These are phyloP conservation scores for Aspergillus arachidicola DNA, from an alignment of 2,329 filamentous ascomycete species.

Conservation along the genomic window DNA sequence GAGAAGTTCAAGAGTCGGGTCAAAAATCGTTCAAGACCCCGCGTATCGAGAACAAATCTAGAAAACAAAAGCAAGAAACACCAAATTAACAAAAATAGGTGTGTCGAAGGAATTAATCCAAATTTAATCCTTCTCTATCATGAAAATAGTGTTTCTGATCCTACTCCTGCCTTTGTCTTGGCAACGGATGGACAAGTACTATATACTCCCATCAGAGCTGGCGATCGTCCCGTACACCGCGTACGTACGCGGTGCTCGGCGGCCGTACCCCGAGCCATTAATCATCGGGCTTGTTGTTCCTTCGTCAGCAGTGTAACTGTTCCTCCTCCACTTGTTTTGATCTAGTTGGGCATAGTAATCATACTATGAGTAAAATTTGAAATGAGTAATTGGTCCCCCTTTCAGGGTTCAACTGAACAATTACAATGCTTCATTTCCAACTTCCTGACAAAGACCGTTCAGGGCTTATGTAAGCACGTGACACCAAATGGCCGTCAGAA, in stretches of 20 bases:
- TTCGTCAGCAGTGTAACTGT: not conserved
- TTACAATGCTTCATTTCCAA: not conserved
- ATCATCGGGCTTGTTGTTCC: not conserved
- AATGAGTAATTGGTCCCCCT: not conserved
- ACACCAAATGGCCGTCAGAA: not conserved
- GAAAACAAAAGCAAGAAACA: not conserved
- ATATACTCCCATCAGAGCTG: not conserved
- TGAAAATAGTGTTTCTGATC: not conserved
- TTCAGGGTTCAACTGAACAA: not conserved
- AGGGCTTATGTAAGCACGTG: not conserved
- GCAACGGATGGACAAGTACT: not conserved
- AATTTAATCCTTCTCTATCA: not conserved
- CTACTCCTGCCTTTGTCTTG: not conserved
- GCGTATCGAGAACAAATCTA: not conserved
- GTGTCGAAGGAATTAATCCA: not conserved
- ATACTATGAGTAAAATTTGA: not conserved
- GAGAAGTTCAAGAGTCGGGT: too few relatives aligned
- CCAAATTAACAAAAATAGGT: not conserved
- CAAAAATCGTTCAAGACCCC: not conserved
- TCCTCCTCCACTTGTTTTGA: not conserved
- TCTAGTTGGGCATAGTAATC: not conserved
- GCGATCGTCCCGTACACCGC: not conserved
- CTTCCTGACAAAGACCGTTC: not conserved
- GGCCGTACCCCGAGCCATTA: not conserved
- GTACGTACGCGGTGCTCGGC: not conserved